Evolutionary conservation across 2,329 filamentous ascomycete species (phyloP).

Genomic region (Exophiala mesophila): DNA sequence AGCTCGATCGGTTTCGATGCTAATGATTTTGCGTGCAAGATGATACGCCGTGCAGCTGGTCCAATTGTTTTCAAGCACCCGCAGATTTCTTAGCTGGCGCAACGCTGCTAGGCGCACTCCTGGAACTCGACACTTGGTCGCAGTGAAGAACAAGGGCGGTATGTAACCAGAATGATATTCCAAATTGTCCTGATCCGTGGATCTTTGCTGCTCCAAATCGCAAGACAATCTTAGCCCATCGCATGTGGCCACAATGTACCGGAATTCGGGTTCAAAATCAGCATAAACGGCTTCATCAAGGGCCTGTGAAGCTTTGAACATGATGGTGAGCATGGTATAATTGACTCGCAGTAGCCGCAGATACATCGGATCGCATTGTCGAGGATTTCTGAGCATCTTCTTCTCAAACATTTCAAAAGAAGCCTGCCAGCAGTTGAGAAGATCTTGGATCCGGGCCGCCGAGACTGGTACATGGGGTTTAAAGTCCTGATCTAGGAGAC

Average conservation of each 20-base stretch:
- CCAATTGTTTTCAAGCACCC: constrained; percentile 17
- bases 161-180: constrained; percentile 19
- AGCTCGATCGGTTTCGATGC: constrained; percentile 4
- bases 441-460: constrained; percentile 6
- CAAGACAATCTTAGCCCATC: constrained; percentile 9
- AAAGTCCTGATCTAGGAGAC: constrained; percentile 12
- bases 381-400: constrained; percentile 1
- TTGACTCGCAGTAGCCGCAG: constrained; percentile 9
- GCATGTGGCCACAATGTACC: constrained; percentile 14
- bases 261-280: constrained; percentile 14
- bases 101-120: constrained; percentile 10
- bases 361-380: constrained; percentile 4
- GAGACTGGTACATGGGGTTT: constrained; percentile 2
- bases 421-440: constrained; percentile 13
- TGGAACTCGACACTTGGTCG: constrained; percentile 19
- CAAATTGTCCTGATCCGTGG: constrained; percentile 9
- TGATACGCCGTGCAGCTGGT: constrained; percentile 20
- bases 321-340: constrained; percentile 18
- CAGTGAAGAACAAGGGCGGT: constrained; percentile 21
- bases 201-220: constrained; percentile 5
- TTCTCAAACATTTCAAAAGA: constrained; percentile 12
- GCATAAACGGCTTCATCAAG: constrained; percentile 10
- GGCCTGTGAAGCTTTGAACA: constrained; percentile 10
- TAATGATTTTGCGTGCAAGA: constrained; percentile 18
- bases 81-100: constrained; percentile 8